Conservation (phyloP, 495 filamentous ascomycete species). For the Penicillium coffeae region DNA sequence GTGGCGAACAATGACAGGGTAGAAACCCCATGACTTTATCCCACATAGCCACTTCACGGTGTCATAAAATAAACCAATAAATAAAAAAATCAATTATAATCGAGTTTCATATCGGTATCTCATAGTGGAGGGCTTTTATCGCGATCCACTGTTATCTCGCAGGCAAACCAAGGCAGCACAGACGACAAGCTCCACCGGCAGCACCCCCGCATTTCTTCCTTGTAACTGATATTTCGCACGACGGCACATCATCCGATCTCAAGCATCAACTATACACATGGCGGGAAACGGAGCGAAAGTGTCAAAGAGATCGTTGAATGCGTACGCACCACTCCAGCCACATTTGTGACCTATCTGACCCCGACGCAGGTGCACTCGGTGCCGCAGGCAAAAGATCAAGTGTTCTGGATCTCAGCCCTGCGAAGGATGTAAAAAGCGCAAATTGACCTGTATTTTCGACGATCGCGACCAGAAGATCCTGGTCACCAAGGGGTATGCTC, state of each 20-base stretch:
- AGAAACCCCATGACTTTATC: too few species aligned
- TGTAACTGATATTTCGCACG: constrained; percentile 4
- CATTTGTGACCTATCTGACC: neutral
- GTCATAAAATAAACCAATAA: too few species aligned
- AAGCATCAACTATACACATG: constrained; percentile 9
- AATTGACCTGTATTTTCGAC: constrained; percentile 39
- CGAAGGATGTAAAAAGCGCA: constrained; percentile 40
- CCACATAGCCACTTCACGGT: too few species aligned
- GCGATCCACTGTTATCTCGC: neutral
- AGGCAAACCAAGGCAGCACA: neutral
- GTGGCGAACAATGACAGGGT: too few species aligned
- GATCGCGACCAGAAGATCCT: constrained; percentile 40
- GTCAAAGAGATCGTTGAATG: constrained; percentile 37
- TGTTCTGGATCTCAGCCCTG: constrained; percentile 42
- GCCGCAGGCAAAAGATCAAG: constrained; percentile 45
- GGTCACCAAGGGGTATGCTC: constrained; percentile 35
- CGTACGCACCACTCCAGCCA: constrained; percentile 18
- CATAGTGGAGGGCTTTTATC: too few species aligned
- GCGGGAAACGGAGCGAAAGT: constrained; percentile 21
- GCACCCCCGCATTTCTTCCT: constrained; percentile 9
- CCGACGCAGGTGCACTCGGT: constrained; percentile 35
- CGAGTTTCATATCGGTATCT: too few species aligned
- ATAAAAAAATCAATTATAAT: too few species aligned
- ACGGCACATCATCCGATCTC: neutral
- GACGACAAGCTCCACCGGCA: constrained; percentile 6